phyloP scores from a whole-genome alignment of 2,329 filamentous ascomycete genomes.

The Colletotrichum sp. region DNA sequence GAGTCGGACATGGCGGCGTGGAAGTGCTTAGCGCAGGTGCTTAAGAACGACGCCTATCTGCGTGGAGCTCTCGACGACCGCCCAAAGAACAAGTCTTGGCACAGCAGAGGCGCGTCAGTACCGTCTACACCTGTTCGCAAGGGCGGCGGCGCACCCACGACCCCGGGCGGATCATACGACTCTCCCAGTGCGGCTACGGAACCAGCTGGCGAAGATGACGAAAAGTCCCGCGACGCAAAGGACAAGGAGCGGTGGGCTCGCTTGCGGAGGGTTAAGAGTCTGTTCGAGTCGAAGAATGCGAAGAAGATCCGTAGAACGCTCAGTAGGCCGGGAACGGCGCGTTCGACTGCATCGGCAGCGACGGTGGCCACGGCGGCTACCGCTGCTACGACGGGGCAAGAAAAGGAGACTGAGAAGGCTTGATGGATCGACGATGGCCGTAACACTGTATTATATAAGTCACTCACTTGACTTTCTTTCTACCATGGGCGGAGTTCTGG shows the following conservation, averaged over 20 bases:
- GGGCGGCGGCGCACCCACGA: slow-evolving; percentile 9
- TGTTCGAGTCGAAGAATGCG: slow-evolving; percentile 69
- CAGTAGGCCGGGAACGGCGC: slow-evolving; percentile 46
- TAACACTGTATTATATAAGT: background rate
- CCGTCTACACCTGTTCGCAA: slow-evolving; percentile 17
- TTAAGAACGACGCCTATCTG: slow-evolving; percentile 64
- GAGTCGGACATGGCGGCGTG: slow-evolving; percentile 53
- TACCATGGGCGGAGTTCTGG: background rate
- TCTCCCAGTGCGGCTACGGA: slow-evolving; percentile 21
- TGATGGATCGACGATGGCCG: background rate
- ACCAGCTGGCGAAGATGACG: slow-evolving; percentile 43
- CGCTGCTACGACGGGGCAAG: background rate
- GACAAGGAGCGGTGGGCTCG: slow-evolving; percentile 78
- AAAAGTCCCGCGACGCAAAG: slow-evolving; percentile 56
- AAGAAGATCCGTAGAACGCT: slow-evolving; percentile 53
- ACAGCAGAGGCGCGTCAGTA: slow-evolving; percentile 9
- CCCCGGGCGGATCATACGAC: slow-evolving; percentile 19
- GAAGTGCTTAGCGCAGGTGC: slow-evolving; percentile 57
- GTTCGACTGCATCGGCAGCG: slow-evolving; percentile 31
- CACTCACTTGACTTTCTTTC: background rate
- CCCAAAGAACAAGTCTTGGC: slow-evolving; percentile 21
- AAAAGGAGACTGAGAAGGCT: background rate
- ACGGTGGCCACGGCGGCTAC: background rate
- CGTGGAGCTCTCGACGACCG: slow-evolving; percentile 31
- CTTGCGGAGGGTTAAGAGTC: slow-evolving; percentile 72